phyloP scores from a whole-genome alignment of 495 filamentous ascomycete species.

The Penicillium salamii region DNA sequence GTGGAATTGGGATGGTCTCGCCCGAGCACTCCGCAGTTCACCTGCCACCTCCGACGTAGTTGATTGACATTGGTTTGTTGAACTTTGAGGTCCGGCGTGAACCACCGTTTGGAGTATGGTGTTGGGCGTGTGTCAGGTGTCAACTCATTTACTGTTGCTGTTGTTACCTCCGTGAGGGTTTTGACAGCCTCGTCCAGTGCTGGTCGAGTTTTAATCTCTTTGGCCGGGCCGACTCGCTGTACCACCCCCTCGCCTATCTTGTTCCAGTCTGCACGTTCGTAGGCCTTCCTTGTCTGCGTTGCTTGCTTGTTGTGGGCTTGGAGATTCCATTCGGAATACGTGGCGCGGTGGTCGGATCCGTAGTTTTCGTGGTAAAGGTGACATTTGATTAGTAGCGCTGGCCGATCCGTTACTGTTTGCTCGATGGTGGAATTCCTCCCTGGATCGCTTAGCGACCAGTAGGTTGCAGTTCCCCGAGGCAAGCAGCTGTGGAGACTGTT shows the following conservation, averaged over 20 bases:
- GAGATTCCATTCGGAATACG: background rate
- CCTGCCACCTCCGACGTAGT: background rate
- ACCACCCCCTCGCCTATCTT: slow-evolving; percentile 18
- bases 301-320: too few relatives aligned
- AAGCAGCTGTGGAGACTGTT: slow-evolving; percentile 9
- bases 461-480: too few relatives aligned
- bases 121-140: slow-evolving; percentile 11
- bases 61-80: background rate
- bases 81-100: slow-evolving; percentile 13
- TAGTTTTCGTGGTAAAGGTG: slow-evolving; percentile 21
- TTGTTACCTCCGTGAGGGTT: slow-evolving; percentile 10
- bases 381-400: slow-evolving; percentile 15
- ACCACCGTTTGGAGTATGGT: slow-evolving; percentile 26
- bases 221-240: slow-evolving; percentile 7
- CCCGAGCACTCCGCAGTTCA: background rate
- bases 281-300: too few relatives aligned
- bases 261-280: slow-evolving; percentile 2
- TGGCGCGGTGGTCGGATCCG: slow-evolving; percentile 14
- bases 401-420: slow-evolving; percentile 10
- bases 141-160: slow-evolving; percentile 7
- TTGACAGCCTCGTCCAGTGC: slow-evolving; percentile 12
- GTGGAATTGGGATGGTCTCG: background rate
- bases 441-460: slow-evolving; percentile 16
- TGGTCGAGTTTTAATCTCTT: slow-evolving; percentile 2
- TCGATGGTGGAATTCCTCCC: slow-evolving; percentile 13